A percentile compares a stretch with the other conserved stretches of the same genome.
phyloP scores from a whole-genome alignment of 1,284 basidiomycete species.

The Pseudozyma thailandica region DNA sequence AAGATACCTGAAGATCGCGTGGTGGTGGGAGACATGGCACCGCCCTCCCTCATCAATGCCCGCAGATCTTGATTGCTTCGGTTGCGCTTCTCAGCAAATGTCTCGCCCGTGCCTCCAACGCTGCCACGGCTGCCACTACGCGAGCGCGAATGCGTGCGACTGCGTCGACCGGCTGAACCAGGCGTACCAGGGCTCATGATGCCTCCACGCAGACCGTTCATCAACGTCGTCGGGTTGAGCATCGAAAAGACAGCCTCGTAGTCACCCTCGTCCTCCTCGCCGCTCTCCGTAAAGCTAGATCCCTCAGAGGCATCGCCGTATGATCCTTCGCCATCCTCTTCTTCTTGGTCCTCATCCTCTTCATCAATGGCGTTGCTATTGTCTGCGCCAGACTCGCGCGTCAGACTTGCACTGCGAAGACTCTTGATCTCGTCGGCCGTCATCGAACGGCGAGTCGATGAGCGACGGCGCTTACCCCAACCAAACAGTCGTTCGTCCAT shows the following conservation, averaged over 20 bases:
- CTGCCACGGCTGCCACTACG: constrained; percentile 52
- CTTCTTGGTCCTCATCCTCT: constrained; percentile 23
- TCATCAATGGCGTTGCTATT: constrained; percentile 26
- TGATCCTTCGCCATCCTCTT: constrained; percentile 36
- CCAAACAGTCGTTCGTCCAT: constrained; percentile 92
- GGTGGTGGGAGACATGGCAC: constrained; percentile 50
- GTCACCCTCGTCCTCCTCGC: constrained; percentile 62
- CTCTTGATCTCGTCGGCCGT: constrained; percentile 41
- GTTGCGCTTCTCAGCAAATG: constrained; percentile 63
- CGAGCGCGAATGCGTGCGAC: constrained; percentile 51
- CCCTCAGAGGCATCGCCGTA: constrained; percentile 42
- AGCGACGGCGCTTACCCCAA: constrained; percentile 72
- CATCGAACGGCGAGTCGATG: constrained; percentile 47
- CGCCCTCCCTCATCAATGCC: constrained; percentile 52
- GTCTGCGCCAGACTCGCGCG: constrained; percentile 10
- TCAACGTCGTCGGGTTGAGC: constrained; percentile 44
- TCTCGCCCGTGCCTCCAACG: constrained; percentile 35
- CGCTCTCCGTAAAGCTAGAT: constrained; percentile 37
- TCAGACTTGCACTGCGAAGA: constrained; percentile 19
- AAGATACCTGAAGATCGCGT: constrained; percentile 20
- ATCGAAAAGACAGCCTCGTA: constrained; percentile 65
- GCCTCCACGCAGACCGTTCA: constrained; percentile 34
- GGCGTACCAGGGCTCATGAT: constrained; percentile 45
- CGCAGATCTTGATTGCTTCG: constrained; percentile 55
- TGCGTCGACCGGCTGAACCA: constrained; percentile 30